phyloP scores from a whole-genome alignment of 305 asterid species.

The Salvia sclarea region DNA sequence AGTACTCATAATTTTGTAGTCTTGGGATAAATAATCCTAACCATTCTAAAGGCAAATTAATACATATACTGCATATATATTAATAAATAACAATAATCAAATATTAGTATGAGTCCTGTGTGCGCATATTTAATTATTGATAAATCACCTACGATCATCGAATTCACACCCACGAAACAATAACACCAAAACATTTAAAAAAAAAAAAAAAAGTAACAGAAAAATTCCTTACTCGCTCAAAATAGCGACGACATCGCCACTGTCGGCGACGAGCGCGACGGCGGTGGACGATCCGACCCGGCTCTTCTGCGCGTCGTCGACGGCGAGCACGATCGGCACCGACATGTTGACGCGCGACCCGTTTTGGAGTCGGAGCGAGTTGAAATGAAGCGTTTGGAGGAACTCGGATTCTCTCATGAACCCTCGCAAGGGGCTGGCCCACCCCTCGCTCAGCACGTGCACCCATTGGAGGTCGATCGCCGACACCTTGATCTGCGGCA shows the following conservation, averaged over 20 bases:
- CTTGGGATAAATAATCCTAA: no score
- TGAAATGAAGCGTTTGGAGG: conserved; percentile 98
- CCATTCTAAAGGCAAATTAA: no score
- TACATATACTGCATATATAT: no score
- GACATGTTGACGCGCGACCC: conserved; percentile 91
- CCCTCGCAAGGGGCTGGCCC: conserved; percentile 96
- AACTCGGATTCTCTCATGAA: conserved; percentile 94
- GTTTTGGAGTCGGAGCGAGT: conserved; percentile 67
- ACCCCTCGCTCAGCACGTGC: conserved; percentile 93
- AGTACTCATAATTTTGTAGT: no score
- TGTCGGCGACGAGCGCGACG: conserved; percentile 69
- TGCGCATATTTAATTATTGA: no score
- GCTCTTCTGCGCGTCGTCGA: conserved; percentile 67
- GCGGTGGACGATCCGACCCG: conserved; percentile 55
- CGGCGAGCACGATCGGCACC: conserved; percentile 86
- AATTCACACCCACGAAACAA: not conserved
- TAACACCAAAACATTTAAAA: not conserved
- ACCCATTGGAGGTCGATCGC: conserved; percentile 85
- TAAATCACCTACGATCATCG: no score
- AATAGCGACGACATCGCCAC: conserved; percentile 53
- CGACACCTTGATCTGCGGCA: conserved; percentile 73
- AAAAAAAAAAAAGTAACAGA: not conserved
- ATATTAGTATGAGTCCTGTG: no score
- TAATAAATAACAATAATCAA: no score
- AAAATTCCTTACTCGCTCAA: conserved; percentile 66